A percentile compares a stretch with the other conserved stretches of the same genome.
Conservation (phyloP, 164 flowering plant species). For the Magnolia sinica region DNA sequence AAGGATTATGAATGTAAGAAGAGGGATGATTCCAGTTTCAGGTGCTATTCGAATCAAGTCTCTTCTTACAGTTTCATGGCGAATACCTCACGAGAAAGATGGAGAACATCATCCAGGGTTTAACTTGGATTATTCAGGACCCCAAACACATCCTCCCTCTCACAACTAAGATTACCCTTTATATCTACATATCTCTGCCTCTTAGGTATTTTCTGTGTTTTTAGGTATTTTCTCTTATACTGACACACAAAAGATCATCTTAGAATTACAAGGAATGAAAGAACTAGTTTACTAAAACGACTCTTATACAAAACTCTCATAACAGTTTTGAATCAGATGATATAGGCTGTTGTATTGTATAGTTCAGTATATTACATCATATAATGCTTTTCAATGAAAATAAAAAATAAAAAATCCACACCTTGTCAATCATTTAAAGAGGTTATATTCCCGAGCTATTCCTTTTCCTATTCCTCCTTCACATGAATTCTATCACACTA, state of each 20-base stretch:
- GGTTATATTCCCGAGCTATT: too few species aligned
- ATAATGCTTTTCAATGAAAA: slow-evolving; percentile 5
- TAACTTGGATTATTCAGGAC: slow-evolving; percentile 55
- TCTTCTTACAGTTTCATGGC: slow-evolving; percentile 25
- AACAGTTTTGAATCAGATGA: background rate
- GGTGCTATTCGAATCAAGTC: slow-evolving; percentile 23
- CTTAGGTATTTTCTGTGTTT: too few species aligned
- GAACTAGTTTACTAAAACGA: too few species aligned
- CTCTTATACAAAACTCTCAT: too few species aligned
- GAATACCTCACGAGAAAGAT: slow-evolving; percentile 21
- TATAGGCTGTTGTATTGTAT: slow-evolving; percentile 13
- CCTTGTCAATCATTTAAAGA: too few species aligned
- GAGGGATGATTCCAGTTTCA: slow-evolving; percentile 17
- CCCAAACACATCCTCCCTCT: slow-evolving; percentile 66
- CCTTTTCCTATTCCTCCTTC: too few species aligned
- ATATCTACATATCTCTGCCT: too few species aligned
- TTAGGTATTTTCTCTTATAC: too few species aligned
- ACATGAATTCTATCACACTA: too few species aligned
- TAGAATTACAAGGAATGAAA: too few species aligned
- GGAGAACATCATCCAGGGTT: slow-evolving; percentile 22
- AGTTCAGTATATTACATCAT: slow-evolving; percentile 6
- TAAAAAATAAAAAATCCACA: too few species aligned
- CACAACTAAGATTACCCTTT: slow-evolving; percentile 40
- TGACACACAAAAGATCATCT: too few species aligned
- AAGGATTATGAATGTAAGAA: slow-evolving; percentile 11